Evolutionary conservation across 768 basidiomycete genomes (phyloP), one percentile per base, ranked within the genome.

Genomic region (Termitomyces sp.): DNA sequence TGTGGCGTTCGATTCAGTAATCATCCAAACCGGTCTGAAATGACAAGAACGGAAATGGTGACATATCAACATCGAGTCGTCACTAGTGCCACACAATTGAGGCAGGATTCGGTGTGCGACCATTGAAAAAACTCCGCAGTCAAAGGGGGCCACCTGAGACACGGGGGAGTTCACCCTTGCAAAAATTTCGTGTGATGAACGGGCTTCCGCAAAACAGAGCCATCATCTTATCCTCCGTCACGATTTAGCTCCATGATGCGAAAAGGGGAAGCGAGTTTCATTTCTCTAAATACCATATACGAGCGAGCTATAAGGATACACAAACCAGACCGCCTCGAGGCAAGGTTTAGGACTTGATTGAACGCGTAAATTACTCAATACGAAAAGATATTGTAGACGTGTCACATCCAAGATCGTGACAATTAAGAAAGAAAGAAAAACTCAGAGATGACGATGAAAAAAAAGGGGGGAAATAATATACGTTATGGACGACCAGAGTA

Each of bases 351-450:
- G n/a, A 28, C 24, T n/a, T 26, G 34, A 56, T 40, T 56, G 56
- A 50, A 35, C 51, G 22, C 47, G 55, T 47, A 50, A 43, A 44
- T 35, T 46, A 60, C n/a, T 26, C 35, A 14, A 35, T 56, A 48
- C 30, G 45, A 45, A 50, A 37, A 61, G 38, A 28, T 52, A 51
- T 45, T 53, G 43, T 61, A 61, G 43, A 9, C 30, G 30, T 32
- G 30, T 37, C 22, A 41, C n/a, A 38, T 55, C 10, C 53, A 24
- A 28, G 26, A n/a, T 54, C 55, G 55, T 61, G 38, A 59, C 51
- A 53, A 48, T 53, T 49, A 53, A 32, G 30, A 53, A 44, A 21
- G 14, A 35, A 22, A 54, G 14, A 49, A 56, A 45, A 40, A 30
- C 11, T 45, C 24, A 3, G 14, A 19, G 21, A 48, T n/a, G 44